These are phyloP conservation scores for Pyrrhoderma noxium DNA, from an alignment of 1,284 basidiomycete genomes.

Conservation along the genomic window DNA sequence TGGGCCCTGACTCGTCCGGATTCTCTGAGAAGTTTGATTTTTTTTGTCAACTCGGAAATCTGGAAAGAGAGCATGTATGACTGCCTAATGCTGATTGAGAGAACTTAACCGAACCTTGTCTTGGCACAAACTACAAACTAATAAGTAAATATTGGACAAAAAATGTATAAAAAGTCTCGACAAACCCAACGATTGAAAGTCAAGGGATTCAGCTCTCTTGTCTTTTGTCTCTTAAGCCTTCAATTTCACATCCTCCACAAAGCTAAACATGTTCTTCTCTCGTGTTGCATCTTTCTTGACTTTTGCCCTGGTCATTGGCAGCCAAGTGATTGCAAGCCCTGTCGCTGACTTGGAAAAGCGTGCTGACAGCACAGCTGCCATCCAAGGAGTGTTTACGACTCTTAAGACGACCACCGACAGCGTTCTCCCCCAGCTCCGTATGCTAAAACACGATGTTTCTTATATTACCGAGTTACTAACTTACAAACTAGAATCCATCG, in stretches of 20 bases:
- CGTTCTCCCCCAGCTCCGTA: neutral
- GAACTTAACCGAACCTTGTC: too few relatives aligned
- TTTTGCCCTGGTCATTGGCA: neutral
- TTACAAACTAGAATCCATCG: neutral
- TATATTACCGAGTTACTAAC: neutral
- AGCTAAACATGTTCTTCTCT: neutral
- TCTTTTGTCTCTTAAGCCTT: too few relatives aligned
- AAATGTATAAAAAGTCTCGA: too few relatives aligned
- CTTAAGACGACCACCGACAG: neutral
- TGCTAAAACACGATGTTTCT: neutral
- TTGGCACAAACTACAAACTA: too few relatives aligned
- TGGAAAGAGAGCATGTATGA: too few relatives aligned
- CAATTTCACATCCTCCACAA: neutral
- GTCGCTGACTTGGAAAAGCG: neutral
- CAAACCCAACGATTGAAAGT: too few relatives aligned
- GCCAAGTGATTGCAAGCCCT: neutral
- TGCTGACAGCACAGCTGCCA: neutral
- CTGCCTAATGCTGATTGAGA: too few relatives aligned
- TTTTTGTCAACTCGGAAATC: too few relatives aligned
- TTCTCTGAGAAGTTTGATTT: too few relatives aligned
- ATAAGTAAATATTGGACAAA: too few relatives aligned
- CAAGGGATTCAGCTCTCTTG: too few relatives aligned
- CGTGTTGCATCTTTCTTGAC: slow-evolving; percentile 3
- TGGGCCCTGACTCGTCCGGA: too few relatives aligned
- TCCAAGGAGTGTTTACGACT: neutral